A percentile compares a stretch with the other conserved stretches of the same genome.
Conservation (phyloP, 2,329 filamentous ascomycete genomes). For the Fusarium tjaetaba region DNA sequence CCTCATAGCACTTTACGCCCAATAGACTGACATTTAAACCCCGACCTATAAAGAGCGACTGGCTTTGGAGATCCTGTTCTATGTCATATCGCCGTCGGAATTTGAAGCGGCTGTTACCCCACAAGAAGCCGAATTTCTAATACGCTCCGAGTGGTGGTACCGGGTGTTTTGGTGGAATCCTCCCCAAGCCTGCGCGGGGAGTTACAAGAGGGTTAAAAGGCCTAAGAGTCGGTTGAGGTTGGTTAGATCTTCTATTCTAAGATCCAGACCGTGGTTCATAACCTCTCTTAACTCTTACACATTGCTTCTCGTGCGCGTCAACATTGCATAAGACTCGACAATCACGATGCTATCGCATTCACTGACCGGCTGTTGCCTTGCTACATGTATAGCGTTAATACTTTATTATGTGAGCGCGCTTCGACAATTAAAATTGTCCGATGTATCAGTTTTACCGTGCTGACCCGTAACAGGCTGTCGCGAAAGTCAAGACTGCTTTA, state of each 20-base stretch:
- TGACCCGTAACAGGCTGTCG: not conserved
- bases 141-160: not conserved
- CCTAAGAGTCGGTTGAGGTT: not conserved
- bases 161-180: not conserved
- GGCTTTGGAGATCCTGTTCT: no score
- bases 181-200: no score
- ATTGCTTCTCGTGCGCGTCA: no score
- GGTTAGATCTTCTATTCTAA: not conserved
- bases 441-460: accelerated
- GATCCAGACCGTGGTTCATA: not conserved
- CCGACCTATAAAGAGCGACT: no score
- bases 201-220: not conserved
- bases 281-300: not conserved
- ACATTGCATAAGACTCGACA: not conserved
- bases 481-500: not conserved
- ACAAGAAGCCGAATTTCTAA: not conserved
- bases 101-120: not conserved
- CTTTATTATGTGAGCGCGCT: not conserved
- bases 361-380: not conserved
- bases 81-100: no score
- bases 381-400: not conserved
- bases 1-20: no score
- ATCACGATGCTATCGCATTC: not conserved
- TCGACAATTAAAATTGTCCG: accelerated
- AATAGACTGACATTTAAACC: no score